These are phyloP conservation scores for Penicillium angulare DNA, from an alignment of 495 filamentous ascomycete species.

Conservation along the genomic window DNA sequence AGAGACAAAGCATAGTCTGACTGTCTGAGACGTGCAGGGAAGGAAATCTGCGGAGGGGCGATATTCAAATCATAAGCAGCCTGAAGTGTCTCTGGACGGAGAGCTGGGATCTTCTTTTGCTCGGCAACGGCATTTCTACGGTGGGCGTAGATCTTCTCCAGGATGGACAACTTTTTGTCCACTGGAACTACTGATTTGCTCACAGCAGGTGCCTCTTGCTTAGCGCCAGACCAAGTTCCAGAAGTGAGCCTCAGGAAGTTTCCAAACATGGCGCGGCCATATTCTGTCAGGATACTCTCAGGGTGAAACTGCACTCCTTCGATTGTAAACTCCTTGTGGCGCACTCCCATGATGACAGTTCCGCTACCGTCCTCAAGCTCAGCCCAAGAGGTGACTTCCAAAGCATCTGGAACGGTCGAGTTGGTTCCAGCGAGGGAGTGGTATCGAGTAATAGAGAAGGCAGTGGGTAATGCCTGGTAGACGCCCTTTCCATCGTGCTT, in stretches of 20 bases:
- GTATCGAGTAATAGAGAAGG: constrained; percentile 87
- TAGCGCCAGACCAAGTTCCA: constrained; percentile 86
- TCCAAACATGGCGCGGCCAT: constrained; percentile 83
- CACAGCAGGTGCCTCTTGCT: constrained; percentile 32
- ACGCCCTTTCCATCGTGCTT: constrained; percentile 86
- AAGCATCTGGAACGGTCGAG: constrained; percentile 76
- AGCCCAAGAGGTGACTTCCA: constrained; percentile 91
- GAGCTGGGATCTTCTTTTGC: constrained; percentile 84
- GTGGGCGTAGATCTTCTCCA: constrained; percentile 88
- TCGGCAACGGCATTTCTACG: constrained; percentile 72
- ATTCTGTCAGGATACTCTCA: constrained; percentile 90
- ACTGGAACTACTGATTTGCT: constrained; percentile 23
- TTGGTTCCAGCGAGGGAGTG: constrained; percentile 95
- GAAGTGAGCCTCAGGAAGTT: constrained; percentile 87
- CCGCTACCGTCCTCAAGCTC: constrained; percentile 54
- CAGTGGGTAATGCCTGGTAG: constrained; percentile 73
- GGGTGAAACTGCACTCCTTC: constrained; percentile 98
- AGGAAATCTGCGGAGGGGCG: constrained; percentile 80
- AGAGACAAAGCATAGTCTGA: constrained; percentile 81
- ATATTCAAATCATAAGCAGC: constrained; percentile 80
- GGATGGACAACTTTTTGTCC: constrained; percentile 73
- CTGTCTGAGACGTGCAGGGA: constrained; percentile 73
- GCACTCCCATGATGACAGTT: constrained; percentile 91
- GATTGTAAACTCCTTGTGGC: constrained; percentile 84
- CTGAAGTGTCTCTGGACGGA: constrained; percentile 81